Conservation (phyloP, 495 filamentous ascomycete species). For the Penicillium antarcticum region DNA sequence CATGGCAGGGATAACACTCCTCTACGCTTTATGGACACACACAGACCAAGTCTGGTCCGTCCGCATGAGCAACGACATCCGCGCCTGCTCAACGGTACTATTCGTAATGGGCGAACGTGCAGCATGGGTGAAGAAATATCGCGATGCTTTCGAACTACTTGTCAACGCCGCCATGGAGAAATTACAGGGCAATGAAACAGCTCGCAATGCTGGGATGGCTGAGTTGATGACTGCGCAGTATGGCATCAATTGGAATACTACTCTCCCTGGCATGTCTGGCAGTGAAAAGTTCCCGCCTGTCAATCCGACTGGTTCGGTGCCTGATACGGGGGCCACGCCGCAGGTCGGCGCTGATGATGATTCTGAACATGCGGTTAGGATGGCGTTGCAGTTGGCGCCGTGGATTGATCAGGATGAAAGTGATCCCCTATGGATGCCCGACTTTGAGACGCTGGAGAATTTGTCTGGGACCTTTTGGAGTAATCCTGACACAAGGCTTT, state of each 20-base stretch:
- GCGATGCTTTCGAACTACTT: conserved; percentile 51
- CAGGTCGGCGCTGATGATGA: conserved; percentile 12
- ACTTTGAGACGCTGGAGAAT: conserved; percentile 44
- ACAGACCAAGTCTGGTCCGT: conserved; percentile 49
- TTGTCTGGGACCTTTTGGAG: conserved; percentile 36
- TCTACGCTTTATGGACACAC: conserved; percentile 48
- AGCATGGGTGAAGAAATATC: conserved; percentile 51
- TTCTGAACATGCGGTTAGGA: conserved; percentile 37
- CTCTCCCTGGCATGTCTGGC: conserved; percentile 10
- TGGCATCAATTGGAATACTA: conserved; percentile 10
- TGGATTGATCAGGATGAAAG: conserved; percentile 45
- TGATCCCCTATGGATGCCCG: conserved; percentile 45
- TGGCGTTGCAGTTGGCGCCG: conserved; percentile 44
- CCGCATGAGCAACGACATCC: conserved; percentile 51
- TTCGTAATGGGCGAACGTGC: conserved; percentile 55
- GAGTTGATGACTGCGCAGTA: conserved; percentile 43
- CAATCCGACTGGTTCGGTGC: conserved; percentile 12
- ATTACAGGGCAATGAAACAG: conserved; percentile 37
- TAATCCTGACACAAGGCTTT: conserved; percentile 28
- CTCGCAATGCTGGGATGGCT: conserved; percentile 38
- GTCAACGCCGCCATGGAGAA: conserved; percentile 56
- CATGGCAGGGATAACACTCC: conserved; percentile 51
- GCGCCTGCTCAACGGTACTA: conserved; percentile 51
- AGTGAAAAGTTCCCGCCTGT: conserved; percentile 13
- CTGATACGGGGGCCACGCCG: conserved; percentile 8